Base-by-base conservation (phyloP, 1,284 basidiomycete genomes). In the Moniliophthora roreri region DNA sequence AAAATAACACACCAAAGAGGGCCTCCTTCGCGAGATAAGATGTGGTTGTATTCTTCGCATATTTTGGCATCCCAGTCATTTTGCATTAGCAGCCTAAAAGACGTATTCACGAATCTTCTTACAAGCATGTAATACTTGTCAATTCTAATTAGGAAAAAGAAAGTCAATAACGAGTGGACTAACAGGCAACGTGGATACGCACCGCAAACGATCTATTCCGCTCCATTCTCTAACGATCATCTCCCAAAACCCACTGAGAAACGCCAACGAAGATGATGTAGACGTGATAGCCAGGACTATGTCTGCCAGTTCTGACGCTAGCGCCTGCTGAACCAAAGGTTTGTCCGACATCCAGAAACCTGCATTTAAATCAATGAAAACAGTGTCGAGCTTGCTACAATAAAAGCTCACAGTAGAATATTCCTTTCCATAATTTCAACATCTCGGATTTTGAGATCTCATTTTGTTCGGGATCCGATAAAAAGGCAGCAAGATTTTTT, bases 281-380 rank as follows among this genome's bases (percentile, higher is more conserved):
- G 75, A 79, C 4, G 84, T 72, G 55, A 95, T 91, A 8, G 76
- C 79, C 28, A 97, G 72, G 4, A 93, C 63, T 34, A 98, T 77
- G 54, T 93, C 85, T 9, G 96, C 87, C 21, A 99, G 74, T 63
- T 96, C 92, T 8, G 79, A 76, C 0, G 96, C 94, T 6, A 99
- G 81, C 3, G 86, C 86, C 69, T 99, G 97, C 68, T 99, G 96
- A 4, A 99, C 89, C 2, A 96, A 78, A 5, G 96, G 95, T 69
- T 99, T 99, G 74, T 99, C 96, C 2, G 94, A 98, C 95, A 98
- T 98, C 95, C 95, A 99, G 71, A 96, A 98, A 66, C 94, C 93
- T 95, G 53, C 16, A 1, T 4, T 45, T 10, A 45, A 39, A 38
- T 26, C 11, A 42, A 32, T 48, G 32, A 54, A 26, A 50, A 47